Percentiles rank a stretch among this genome's conserved stretches.
These are phyloP conservation scores for Ziziphus jujuba DNA, from an alignment of 306 rosid species.

Conservation along the genomic window DNA sequence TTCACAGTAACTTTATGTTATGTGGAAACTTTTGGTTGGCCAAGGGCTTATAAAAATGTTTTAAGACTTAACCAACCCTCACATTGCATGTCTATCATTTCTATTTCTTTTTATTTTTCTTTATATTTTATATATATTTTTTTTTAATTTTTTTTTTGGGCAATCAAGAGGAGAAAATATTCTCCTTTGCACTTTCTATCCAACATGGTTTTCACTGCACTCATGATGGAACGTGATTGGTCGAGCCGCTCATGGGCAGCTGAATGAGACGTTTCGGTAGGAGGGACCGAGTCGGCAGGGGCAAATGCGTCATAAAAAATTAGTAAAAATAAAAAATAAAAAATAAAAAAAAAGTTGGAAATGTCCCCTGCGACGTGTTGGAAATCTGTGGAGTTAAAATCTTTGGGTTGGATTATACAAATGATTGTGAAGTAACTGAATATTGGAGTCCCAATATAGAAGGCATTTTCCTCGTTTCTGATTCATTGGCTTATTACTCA, in stretches of 20 bases:
- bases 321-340: not conserved
- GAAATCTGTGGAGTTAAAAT: not conserved
- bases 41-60: not conserved
- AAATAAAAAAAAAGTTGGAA: not conserved
- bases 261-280: slow-evolving; percentile 34
- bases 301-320: not conserved
- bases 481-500: not conserved
- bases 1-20: not conserved
- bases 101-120: no score
- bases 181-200: not conserved
- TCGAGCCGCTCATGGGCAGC: slow-evolving; percentile 32
- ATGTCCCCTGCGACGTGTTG: slow-evolving; percentile 6
- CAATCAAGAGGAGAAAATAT: slow-evolving; percentile 7
- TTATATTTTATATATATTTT: no score
- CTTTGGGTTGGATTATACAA: slow-evolving; percentile 10
- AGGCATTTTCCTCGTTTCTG: not conserved
- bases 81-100: not conserved
- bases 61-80: no score
- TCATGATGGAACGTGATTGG: slow-evolving; percentile 43
- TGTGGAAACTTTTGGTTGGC: slow-evolving; percentile 31
- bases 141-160: not conserved
- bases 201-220: slow-evolving; percentile 30
- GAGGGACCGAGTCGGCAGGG: slow-evolving; percentile 24
- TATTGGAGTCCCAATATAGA: not conserved
- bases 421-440: slow-evolving; percentile 7